Base-by-base conservation (phyloP, 352 stramenopile species). In the Discostella stelligera region DNA sequence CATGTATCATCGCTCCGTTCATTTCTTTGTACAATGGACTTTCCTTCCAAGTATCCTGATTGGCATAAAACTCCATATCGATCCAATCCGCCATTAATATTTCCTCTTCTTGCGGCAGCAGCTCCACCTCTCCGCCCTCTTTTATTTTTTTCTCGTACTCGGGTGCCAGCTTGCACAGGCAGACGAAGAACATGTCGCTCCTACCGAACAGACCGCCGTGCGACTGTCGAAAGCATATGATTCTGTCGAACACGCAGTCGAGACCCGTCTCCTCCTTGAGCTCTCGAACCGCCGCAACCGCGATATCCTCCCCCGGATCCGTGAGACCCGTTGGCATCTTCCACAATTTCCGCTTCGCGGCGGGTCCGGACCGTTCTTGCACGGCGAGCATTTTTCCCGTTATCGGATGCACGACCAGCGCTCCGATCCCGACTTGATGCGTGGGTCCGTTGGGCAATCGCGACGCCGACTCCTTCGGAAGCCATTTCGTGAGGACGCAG, bases 31-130 rank as follows among this genome's bases (percentile, higher is more conserved):
- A 89, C 16, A 85, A 30, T 11, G 84, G 83, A 56, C 67, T 85
- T 18, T 71, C 65, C 41, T 83, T 72, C 81, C 83, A 91, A n/a
- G 74, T 21, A 44, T 80, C 60, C 58, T 91, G 86, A 4, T 68
- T n/a, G n/a, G 77, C 81, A 83, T 87, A 92, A 9, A 89, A 78
- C 37, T 91, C 68, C 13, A 94, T 77, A 52, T 80, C 68, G 62
- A 93, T 90, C 89, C 89, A 94, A 75, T 87, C 71, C 44, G 88
- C 88, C n/a, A 79, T 81, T 0, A 82, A 73, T 77, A 94, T 93
- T 68, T 94, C 89, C 30, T 91, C 82, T 55, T 86, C 77, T 60
- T 82, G 71, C 6, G 71, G 75, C 0, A 79, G 18, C 3, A 85
- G 44, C 53, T 73, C 32, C 48, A 86, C 64, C 6, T 70, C 55